phyloP scores from a whole-genome alignment of 2,329 filamentous ascomycete species.

The Fusarium tricinctum region DNA sequence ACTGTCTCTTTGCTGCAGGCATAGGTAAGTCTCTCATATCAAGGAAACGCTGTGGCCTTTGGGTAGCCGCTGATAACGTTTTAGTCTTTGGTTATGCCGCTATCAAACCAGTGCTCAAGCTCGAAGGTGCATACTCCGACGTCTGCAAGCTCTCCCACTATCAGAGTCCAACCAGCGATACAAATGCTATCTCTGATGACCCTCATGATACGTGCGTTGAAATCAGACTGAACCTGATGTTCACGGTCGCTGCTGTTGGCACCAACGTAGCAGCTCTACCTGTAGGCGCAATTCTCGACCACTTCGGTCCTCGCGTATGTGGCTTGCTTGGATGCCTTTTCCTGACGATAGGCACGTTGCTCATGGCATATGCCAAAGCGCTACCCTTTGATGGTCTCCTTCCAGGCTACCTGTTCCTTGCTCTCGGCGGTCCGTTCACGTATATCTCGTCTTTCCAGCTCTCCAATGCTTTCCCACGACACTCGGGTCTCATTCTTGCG shows the following conservation, averaged over 20 bases:
- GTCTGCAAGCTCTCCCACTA: constrained; percentile 62
- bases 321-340: constrained; percentile 77
- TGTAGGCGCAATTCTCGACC: constrained; percentile 86
- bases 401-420: constrained; percentile 80
- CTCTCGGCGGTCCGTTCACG: constrained; percentile 83
- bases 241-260: constrained; percentile 87
- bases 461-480: constrained; percentile 83
- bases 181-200: constrained; percentile 38
- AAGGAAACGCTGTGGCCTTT: neutral
- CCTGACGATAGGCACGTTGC: constrained; percentile 76
- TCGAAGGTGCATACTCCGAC: constrained; percentile 78
- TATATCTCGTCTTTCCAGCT: constrained; percentile 89
- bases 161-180: constrained; percentile 8
- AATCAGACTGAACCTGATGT: constrained; percentile 87
- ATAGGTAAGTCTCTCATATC: constrained; percentile 54
- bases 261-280: constrained; percentile 91
- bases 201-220: constrained; percentile 59
- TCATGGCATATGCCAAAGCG: constrained; percentile 76
- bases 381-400: constrained; percentile 79
- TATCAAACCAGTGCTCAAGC: constrained; percentile 83
- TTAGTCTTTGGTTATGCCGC: constrained; percentile 85
- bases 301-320: constrained; percentile 82
- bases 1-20: constrained; percentile 81
- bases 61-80: neutral
- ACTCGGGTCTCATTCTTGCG: constrained; percentile 84